Conservation (phyloP, 345 rosid species). For the Gossypium rotundifolium region DNA sequence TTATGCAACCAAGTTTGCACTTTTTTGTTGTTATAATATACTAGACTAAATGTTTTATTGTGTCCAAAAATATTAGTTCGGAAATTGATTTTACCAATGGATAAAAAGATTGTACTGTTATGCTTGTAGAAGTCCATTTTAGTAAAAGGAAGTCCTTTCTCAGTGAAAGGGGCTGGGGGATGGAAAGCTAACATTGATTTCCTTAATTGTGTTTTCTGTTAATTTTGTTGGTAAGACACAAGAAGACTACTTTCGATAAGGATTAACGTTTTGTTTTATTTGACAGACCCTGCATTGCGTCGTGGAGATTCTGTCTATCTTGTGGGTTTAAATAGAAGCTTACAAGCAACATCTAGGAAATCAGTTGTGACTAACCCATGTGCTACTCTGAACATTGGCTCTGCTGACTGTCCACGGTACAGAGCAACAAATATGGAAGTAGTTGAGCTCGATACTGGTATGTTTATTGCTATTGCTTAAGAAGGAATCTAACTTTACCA, state of each 20-base stretch:
- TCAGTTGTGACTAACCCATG: slow-evolving; percentile 83
- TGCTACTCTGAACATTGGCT: slow-evolving; percentile 80
- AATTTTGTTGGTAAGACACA: not conserved
- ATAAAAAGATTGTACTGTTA: not conserved
- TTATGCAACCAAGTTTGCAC: not conserved
- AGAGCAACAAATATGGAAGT: slow-evolving; percentile 97
- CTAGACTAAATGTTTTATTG: not conserved
- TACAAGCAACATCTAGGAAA: slow-evolving; percentile 87
- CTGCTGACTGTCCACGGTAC: slow-evolving; percentile 89
- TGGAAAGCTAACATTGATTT: not conserved
- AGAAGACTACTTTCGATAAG: not conserved
- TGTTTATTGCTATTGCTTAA: slow-evolving; percentile 15
- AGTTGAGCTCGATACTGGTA: slow-evolving; percentile 92
- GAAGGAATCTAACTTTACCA: slow-evolving; percentile 1
- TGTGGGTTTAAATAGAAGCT: slow-evolving; percentile 83
- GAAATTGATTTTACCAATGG: not conserved
- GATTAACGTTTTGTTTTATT: slow-evolving; percentile 8
- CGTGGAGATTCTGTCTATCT: slow-evolving; percentile 93
- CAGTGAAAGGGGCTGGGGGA: not conserved
- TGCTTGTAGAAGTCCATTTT: not conserved
- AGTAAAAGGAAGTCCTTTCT: not conserved
- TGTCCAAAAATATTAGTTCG: not conserved
- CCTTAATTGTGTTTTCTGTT: not conserved
- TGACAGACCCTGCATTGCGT: slow-evolving; percentile 71
- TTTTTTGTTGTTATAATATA: not conserved